A percentile compares a stretch with the other conserved stretches of the same genome.
phyloP scores from a whole-genome alignment of 768 basidiomycete genomes.

The Daedaleopsis nitida region DNA sequence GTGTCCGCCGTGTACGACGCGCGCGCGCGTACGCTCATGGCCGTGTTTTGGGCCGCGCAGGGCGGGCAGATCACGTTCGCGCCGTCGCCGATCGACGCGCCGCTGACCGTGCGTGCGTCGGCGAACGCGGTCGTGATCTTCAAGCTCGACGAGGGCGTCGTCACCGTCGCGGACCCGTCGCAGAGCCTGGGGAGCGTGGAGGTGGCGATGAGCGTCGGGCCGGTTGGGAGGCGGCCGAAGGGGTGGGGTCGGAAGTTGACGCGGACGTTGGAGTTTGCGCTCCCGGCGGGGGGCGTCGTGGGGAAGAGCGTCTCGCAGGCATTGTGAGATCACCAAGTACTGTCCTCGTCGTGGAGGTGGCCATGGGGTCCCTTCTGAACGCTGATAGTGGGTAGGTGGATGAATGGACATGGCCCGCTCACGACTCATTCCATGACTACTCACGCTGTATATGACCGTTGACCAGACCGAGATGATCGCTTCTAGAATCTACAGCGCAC shows the following conservation, averaged over 20 bases:
- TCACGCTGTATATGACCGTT: no score
- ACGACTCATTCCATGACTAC: no score
- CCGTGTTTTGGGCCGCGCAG: slow-evolving; percentile 56
- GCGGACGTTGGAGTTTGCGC: not conserved
- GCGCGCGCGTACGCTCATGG: slow-evolving; percentile 42
- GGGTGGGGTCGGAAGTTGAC: not conserved
- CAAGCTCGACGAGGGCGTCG: slow-evolving; percentile 38
- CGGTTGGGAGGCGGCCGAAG: not conserved
- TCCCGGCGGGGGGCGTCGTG: not conserved
- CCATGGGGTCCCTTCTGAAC: not conserved
- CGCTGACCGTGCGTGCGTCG: slow-evolving; percentile 39
- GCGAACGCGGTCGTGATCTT: slow-evolving; percentile 50
- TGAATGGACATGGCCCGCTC: no score
- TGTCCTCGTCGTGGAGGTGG: not conserved
- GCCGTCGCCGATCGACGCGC: slow-evolving; percentile 25
- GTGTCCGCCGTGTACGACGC: slow-evolving; percentile 56
- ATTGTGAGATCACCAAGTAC: not conserved
- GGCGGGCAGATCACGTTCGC: slow-evolving; percentile 47
- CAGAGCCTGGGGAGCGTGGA: slow-evolving; percentile 41
- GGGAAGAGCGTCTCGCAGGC: not conserved
- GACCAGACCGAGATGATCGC: no score
- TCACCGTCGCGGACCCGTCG: slow-evolving; percentile 69
- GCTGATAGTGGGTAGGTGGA: no score
- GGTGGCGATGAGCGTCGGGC: not conserved
- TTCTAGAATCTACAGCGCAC: no score